A percentile compares a stretch with the other conserved stretches of the same genome.
These are phyloP conservation scores for Coemansia brasiliensis DNA, from an alignment of 192 early-diverging fungal species.

Conservation along the genomic window DNA sequence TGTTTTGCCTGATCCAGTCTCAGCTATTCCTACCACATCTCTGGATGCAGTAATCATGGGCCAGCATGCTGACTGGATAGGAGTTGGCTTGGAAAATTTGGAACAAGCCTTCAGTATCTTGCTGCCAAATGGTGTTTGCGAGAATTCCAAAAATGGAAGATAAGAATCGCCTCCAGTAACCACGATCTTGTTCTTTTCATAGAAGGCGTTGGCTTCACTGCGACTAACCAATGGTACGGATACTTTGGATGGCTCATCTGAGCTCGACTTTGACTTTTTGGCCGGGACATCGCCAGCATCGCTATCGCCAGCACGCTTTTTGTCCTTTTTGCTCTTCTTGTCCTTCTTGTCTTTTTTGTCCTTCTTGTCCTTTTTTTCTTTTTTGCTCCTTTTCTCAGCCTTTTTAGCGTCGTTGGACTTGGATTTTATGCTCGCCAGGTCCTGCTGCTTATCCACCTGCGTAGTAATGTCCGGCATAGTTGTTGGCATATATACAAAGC, in stretches of 20 bases:
- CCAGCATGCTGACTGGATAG: conserved; percentile 94
- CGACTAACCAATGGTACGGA: conserved; percentile 18
- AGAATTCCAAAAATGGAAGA: conserved; percentile 74
- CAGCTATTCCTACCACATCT: conserved; percentile 93
- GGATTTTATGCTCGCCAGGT: neutral
- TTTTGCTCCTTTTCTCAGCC: conserved; percentile 10
- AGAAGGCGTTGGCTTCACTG: conserved; percentile 52
- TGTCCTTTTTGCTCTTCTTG: conserved; percentile 35
- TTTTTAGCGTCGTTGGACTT: conserved; percentile 4
- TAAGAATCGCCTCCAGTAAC: conserved; percentile 59
- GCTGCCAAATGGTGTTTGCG: conserved; percentile 67
- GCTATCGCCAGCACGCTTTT: conserved; percentile 28
- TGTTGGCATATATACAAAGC: conserved; percentile 15
- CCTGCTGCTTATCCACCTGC: conserved; percentile 8
- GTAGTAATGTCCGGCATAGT: conserved; percentile 4
- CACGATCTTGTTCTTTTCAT: conserved; percentile 63
- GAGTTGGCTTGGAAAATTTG: conserved; percentile 82
- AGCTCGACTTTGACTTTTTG: conserved; percentile 43
- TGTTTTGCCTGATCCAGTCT: conserved; percentile 96
- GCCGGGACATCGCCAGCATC: conserved; percentile 8
- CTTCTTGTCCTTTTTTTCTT: conserved; percentile 36
- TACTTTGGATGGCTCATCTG: neutral
- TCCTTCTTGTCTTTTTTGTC: conserved; percentile 36
- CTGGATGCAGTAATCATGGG: conserved; percentile 77
- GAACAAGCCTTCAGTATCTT: conserved; percentile 64